Percentiles rank a stretch among this genome's conserved stretches.
phyloP scores from a whole-genome alignment of 2,329 filamentous ascomycete genomes.

The Xylariomycetidae sp. region DNA sequence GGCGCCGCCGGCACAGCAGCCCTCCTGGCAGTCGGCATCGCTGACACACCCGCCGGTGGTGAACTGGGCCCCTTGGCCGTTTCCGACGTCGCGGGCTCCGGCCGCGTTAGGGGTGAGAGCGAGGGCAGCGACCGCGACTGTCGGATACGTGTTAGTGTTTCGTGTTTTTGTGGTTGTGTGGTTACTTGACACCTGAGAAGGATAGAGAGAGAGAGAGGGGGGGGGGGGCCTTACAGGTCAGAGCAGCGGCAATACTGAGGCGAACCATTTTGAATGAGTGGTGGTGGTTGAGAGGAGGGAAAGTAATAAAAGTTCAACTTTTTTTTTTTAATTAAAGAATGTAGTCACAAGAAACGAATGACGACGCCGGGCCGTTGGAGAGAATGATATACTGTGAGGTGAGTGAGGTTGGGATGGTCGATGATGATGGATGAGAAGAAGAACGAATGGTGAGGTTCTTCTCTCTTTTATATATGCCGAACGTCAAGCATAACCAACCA shows the following conservation, averaged over 20 bases:
- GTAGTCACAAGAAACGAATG: slow-evolving; percentile 6
- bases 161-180: not conserved
- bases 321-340: not conserved
- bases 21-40: slow-evolving; percentile 29
- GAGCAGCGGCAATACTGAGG: slow-evolving; percentile 21
- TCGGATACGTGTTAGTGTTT: slow-evolving; percentile 10
- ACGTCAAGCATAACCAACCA: not conserved
- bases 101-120: slow-evolving; percentile 30
- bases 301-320: not conserved
- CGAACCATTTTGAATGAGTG: slow-evolving; percentile 29
- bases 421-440: not conserved
- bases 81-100: slow-evolving; percentile 30
- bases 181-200: not conserved
- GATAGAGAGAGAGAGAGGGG: slow-evolving; percentile 1
- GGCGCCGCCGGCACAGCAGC: slow-evolving; percentile 27
- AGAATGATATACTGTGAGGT: not conserved
- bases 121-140: slow-evolving; percentile 25
- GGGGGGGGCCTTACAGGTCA: slow-evolving; percentile 23
- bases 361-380: slow-evolving; percentile 11
- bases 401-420: not conserved
- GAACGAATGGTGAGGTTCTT: not conserved
- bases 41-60: slow-evolving; percentile 32
- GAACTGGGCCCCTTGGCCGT: slow-evolving; percentile 29
- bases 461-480: not conserved
- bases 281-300: not conserved